Conservation (phyloP, 176 grass and related monocot genomes). For the Juncus effusus region DNA sequence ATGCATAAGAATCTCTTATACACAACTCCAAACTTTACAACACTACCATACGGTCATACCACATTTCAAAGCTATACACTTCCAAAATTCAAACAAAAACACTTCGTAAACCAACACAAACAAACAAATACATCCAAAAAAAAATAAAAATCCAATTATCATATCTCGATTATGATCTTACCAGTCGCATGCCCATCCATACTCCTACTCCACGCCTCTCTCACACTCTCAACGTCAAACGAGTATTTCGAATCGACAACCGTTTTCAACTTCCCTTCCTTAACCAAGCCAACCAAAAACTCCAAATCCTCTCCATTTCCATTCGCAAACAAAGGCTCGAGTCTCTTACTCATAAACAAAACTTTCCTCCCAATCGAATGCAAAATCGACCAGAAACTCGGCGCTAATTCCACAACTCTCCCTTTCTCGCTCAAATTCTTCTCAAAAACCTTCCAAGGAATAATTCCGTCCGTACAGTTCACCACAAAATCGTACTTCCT, state of each 20-base stretch:
- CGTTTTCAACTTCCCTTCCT: constrained; percentile 50
- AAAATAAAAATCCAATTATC: neutral
- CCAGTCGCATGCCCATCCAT: constrained; percentile 62
- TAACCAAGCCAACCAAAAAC: constrained; percentile 51
- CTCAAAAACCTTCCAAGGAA: constrained; percentile 44
- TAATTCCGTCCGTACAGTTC: constrained; percentile 42
- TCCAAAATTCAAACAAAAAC: no score
- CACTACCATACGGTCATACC: no score
- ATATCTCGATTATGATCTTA: constrained; percentile 57
- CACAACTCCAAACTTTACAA: no score
- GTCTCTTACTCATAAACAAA: constrained; percentile 36
- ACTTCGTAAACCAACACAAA: no score
- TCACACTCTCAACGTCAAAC: constrained; percentile 30
- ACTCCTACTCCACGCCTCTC: constrained; percentile 56
- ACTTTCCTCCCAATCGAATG: constrained; percentile 28
- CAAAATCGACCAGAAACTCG: constrained; percentile 20
- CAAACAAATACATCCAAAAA: no score
- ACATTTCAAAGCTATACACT: no score
- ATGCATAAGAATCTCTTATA: no score
- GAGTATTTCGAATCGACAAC: constrained; percentile 44
- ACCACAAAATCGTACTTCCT: constrained; percentile 54
- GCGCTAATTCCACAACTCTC: constrained; percentile 50
- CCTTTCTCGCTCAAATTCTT: constrained; percentile 29
- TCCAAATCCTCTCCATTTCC: constrained; percentile 41
- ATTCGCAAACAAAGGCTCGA: constrained; percentile 36